Evolutionary conservation across 1,284 basidiomycete genomes (phyloP), one percentile per base, ranked within the genome.

Genomic region (Malassezia japonica): DNA sequence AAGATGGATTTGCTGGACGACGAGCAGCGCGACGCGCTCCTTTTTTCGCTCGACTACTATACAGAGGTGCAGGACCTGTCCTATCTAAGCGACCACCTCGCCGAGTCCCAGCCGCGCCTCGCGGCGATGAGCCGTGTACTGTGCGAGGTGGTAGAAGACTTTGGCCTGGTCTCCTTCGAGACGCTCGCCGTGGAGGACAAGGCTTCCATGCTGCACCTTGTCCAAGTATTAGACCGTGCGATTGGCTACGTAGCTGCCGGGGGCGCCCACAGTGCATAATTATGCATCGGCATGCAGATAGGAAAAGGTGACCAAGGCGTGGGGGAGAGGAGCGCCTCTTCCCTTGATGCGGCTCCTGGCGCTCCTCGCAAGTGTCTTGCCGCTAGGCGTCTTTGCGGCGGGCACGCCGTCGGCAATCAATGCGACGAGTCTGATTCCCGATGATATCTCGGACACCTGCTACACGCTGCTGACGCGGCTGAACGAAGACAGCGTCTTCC

Each of bases 21-120:
- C 6, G 56, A 46, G 32, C 62, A 64, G 46, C 57, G 59, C n/a
- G n/a, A n/a, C n/a, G n/a, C n/a, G n/a, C n/a, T n/a, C n/a, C n/a
- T n/a, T n/a, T 96, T 98, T 78, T 94, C 92, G 67, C 82, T 98
- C 35, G 88, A 92, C 61, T 99, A 88, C 74, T 98, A 98, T 73
- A 96, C 94, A 34, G 88, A 98, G 74, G 92, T 94, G 0, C 90
- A 95, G 75, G 91, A 99, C 72, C 78, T 99, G 0, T 84, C 84
- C 0, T 86, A 96, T 73, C 81, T 99, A 6, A 80, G 87, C 59
- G 85, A 83, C 52, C 29, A 47, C 8, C 39, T 53, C 23, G 43
- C 16, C 10, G 28, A 29, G 24, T 40, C 45, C 16, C 39, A 42
- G 46, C 55, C 63, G 50, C 59, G 59, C 34, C 50, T 57, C 36